Conservation (phyloP, 2,329 filamentous ascomycete species). For the Aspergillus sp. region DNA sequence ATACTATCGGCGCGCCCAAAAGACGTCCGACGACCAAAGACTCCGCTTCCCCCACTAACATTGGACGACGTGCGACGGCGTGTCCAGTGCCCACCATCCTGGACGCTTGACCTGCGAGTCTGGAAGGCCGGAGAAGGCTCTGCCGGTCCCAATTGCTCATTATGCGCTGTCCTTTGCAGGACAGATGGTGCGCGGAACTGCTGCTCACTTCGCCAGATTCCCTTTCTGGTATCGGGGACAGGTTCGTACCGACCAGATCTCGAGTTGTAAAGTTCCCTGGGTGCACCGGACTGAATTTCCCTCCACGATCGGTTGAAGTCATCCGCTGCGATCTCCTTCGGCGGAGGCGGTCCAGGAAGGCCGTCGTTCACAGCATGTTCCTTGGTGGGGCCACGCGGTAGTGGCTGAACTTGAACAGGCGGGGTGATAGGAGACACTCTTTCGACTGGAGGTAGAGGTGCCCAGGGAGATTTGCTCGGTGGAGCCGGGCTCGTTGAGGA, state of each 20-base stretch:
- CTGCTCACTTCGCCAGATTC: slow-evolving; percentile 57
- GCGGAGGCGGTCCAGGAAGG: slow-evolving; percentile 42
- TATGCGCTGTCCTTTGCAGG: slow-evolving; percentile 60
- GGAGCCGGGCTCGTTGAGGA: slow-evolving; percentile 39
- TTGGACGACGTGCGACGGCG: slow-evolving; percentile 82
- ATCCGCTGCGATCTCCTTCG: slow-evolving; percentile 84
- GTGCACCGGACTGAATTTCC: slow-evolving; percentile 54
- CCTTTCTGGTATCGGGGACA: slow-evolving; percentile 64
- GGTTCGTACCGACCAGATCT: slow-evolving; percentile 89
- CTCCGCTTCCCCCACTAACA: slow-evolving; percentile 75
- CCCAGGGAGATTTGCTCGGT: slow-evolving; percentile 86
- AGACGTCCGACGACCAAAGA: slow-evolving; percentile 55
- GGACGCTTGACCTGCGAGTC: slow-evolving; percentile 60
- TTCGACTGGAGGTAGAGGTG: slow-evolving; percentile 72
- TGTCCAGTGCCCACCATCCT: slow-evolving; percentile 54
- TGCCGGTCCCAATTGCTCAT: slow-evolving; percentile 55
- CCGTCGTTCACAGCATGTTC: slow-evolving; percentile 51
- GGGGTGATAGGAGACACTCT: slow-evolving; percentile 62
- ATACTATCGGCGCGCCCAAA: slow-evolving; percentile 41
- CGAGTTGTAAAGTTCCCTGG: slow-evolving; percentile 84
- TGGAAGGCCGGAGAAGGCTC: slow-evolving; percentile 85
- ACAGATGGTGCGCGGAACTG: slow-evolving; percentile 64
- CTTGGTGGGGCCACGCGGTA: slow-evolving; percentile 43
- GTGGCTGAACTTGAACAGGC: slow-evolving; percentile 33
- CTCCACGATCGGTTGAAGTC: slow-evolving; percentile 84